A percentile compares a stretch with the other conserved stretches of the same genome.
Conservation (phyloP, 2,329 filamentous ascomycete genomes). For the Exophiala sp. region DNA sequence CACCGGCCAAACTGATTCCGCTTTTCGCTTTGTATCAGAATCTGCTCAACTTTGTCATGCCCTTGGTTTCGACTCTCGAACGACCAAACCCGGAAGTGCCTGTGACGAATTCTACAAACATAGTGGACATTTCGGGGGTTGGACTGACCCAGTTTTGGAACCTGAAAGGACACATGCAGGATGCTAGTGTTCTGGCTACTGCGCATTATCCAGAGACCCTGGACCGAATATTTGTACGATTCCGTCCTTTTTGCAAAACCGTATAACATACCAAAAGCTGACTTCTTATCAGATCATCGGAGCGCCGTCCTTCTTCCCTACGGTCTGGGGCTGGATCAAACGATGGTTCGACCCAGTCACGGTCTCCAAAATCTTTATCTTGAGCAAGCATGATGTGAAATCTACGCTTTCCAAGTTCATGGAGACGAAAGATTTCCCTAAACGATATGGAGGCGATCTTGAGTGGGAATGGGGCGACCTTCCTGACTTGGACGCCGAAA, state of each 20-base stretch:
- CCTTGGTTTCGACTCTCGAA: constrained; percentile 72
- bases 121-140: constrained; percentile 84
- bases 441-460: constrained; percentile 79
- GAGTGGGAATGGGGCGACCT: constrained; percentile 74
- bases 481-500: constrained; percentile 60
- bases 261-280: not conserved
- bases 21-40: constrained; percentile 94
- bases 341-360: constrained; percentile 90
- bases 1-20: constrained; percentile 68
- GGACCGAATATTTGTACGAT: constrained; percentile 64
- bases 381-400: constrained; percentile 65
- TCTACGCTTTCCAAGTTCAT: constrained; percentile 75
- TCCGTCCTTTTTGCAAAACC: constrained; percentile 5
- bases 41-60: constrained; percentile 78
- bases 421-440: constrained; percentile 74
- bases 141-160: constrained; percentile 95
- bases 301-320: constrained; percentile 79
- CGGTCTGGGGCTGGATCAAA: constrained; percentile 82
- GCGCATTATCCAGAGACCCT: constrained; percentile 93
- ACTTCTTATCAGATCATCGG: constrained; percentile 63
- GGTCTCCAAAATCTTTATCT: constrained; percentile 92
- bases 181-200: constrained; percentile 78
- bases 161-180: constrained; percentile 87
- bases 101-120: constrained; percentile 87
- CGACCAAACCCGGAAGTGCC: constrained; percentile 72